Percentiles rank a stretch among this genome's conserved stretches.
Evolutionary conservation across 202 grass and related monocot genomes (phyloP).

Genomic region (Panicum virgatum): DNA sequence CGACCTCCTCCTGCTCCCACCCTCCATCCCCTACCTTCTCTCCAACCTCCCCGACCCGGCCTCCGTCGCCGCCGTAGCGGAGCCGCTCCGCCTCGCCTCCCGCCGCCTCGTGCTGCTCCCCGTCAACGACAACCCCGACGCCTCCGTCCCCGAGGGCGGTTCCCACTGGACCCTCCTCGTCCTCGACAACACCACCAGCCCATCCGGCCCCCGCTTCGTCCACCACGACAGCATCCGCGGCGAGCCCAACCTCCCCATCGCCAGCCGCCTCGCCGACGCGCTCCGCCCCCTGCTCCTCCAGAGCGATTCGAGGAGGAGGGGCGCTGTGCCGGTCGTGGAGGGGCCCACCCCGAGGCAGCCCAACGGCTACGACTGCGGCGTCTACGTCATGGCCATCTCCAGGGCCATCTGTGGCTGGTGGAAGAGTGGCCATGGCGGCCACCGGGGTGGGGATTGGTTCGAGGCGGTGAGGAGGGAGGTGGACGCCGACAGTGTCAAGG

Average conservation of each 20-base stretch:
- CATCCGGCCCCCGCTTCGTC: conserved; percentile 44
- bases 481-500: conserved; percentile 36
- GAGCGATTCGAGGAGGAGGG: neutral
- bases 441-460: conserved; percentile 48
- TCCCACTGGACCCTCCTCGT: conserved; percentile 89
- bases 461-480: conserved; percentile 51
- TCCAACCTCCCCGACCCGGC: conserved; percentile 56
- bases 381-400: conserved; percentile 65
- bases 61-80: conserved; percentile 40
- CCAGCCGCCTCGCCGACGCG: conserved; percentile 36
- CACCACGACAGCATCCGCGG: conserved; percentile 66
- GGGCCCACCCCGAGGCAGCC: conserved; percentile 62
- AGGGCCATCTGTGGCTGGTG: conserved; percentile 75
- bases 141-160: conserved; percentile 62
- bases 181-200: conserved; percentile 16
- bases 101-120: conserved; percentile 64
- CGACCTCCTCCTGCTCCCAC: conserved; percentile 64
- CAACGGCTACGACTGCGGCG: conserved; percentile 78
- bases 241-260: conserved; percentile 48
- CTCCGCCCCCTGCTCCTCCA: conserved; percentile 36
- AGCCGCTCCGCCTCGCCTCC: conserved; percentile 48
- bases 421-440: neutral
- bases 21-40: conserved; percentile 76
- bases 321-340: conserved; percentile 48
- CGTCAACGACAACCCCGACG: conserved; percentile 84